These are phyloP conservation scores for Syzygium aqueum DNA, from an alignment of 345 rosid genomes.

Conservation along the genomic window DNA sequence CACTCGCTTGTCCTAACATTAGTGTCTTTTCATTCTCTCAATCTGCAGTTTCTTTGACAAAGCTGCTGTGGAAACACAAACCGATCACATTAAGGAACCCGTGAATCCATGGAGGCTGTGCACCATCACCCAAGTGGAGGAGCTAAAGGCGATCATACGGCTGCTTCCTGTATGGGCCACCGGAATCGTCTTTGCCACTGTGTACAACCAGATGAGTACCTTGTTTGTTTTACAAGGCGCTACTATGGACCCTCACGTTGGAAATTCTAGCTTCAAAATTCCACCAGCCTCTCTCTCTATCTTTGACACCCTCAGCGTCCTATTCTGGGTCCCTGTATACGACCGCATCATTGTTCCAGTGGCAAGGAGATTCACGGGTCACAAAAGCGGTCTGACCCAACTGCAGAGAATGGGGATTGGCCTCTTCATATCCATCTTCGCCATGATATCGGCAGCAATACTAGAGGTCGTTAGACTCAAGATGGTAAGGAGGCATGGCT, in stretches of 20 bases:
- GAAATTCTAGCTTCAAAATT: conserved; percentile 14
- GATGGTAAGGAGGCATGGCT: conserved; percentile 17
- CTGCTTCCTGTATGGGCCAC: conserved; percentile 33
- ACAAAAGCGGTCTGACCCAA: conserved; percentile 18
- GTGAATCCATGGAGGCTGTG: conserved; percentile 26
- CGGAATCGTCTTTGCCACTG: conserved; percentile 25
- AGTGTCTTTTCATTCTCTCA: background rate
- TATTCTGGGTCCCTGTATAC: conserved; percentile 33
- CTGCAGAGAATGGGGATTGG: conserved; percentile 37
- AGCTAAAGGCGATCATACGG: conserved; percentile 26
- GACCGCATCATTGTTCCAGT: conserved; percentile 22
- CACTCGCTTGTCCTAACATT: background rate
- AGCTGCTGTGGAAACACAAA: conserved; percentile 23
- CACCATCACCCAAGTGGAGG: conserved; percentile 41
- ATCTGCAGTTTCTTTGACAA: conserved; percentile 29
- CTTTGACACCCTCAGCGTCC: conserved; percentile 27
- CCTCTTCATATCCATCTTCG: conserved; percentile 25
- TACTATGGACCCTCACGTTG: conserved; percentile 16
- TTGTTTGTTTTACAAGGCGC: conserved; percentile 27
- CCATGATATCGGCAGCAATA: conserved; percentile 25
- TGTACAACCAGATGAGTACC: conserved; percentile 26
- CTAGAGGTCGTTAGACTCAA: conserved; percentile 17
- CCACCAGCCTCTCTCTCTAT: conserved; percentile 29
- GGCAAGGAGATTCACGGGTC: conserved; percentile 20
- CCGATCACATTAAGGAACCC: conserved; percentile 6